phyloP scores from a whole-genome alignment of 1,284 basidiomycete species.

The Leccinum griseonigrum region DNA sequence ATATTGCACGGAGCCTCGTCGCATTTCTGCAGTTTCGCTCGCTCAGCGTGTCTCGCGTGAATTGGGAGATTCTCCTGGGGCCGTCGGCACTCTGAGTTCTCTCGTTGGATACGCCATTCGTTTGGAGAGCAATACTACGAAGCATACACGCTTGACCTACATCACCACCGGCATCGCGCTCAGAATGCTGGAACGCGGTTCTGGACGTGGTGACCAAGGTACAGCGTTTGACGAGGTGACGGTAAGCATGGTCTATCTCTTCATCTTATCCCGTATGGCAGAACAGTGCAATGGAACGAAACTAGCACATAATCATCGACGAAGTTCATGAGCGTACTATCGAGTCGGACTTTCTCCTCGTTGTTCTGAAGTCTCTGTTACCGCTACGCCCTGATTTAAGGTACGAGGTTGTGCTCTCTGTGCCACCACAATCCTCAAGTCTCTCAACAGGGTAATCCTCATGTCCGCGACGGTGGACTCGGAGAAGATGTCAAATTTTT shows the following conservation, averaged over 20 bases:
- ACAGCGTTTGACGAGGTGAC: conserved; percentile 94
- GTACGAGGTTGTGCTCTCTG: conserved; percentile 36
- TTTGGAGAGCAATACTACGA: conserved; percentile 85
- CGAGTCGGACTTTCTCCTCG: conserved; percentile 96
- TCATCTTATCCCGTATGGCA: conserved; percentile 1
- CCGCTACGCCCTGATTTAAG: conserved; percentile 81
- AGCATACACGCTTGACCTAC: conserved; percentile 79
- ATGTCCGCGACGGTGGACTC: conserved; percentile 99
- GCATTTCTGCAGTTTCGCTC: conserved; percentile 96
- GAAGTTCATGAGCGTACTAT: conserved; percentile 95
- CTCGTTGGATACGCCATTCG: conserved; percentile 96
- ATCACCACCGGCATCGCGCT: conserved; percentile 96
- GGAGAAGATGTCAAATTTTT: conserved; percentile 92
- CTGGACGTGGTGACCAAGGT: conserved; percentile 60
- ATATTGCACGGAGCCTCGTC: conserved; percentile 93
- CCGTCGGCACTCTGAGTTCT: conserved; percentile 79
- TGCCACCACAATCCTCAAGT: neutral
- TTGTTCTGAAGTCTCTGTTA: conserved; percentile 91
- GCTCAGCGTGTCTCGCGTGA: conserved; percentile 95
- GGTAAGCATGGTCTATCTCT: conserved; percentile 39
- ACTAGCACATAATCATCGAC: conserved; percentile 59
- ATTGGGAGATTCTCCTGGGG: conserved; percentile 81
- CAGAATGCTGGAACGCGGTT: conserved; percentile 90
- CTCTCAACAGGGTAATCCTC: conserved; percentile 72
- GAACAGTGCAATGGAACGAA: conserved; percentile 4